Conservation (phyloP, 2,329 filamentous ascomycete species). For the Blastomyces gilchristii region DNA sequence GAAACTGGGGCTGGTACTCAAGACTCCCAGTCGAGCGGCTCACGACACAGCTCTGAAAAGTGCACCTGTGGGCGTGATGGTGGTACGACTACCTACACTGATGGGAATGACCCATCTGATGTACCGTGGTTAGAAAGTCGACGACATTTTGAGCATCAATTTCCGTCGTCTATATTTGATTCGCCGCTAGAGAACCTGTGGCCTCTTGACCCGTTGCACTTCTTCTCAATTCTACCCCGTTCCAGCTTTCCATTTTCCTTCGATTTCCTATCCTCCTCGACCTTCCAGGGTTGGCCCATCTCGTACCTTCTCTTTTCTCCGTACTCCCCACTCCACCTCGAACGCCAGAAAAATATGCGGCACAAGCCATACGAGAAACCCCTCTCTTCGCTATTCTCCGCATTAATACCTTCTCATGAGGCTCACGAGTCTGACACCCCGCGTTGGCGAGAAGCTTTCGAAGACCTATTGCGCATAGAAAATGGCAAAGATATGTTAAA, state of each 20-base stretch:
- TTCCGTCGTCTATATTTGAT: conserved; percentile 25
- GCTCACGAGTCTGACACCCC: conserved; percentile 27
- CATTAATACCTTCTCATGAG: conserved; percentile 24
- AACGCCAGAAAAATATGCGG: conserved; percentile 33
- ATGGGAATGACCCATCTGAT: conserved; percentile 14
- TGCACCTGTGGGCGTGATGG: conserved; percentile 6
- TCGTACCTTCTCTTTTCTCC: conserved; percentile 38
- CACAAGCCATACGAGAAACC: conserved; percentile 19
- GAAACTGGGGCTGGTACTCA: conserved; percentile 9
- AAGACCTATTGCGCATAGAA: conserved; percentile 46
- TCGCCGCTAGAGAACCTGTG: conserved; percentile 27
- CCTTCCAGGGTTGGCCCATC: conserved; percentile 31
- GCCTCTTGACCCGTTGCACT: conserved; percentile 24
- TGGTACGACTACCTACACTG: not conserved
- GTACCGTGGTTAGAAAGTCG: conserved; percentile 21
- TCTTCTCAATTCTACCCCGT: conserved; percentile 23
- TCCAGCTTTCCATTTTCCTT: conserved; percentile 24
- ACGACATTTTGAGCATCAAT: conserved; percentile 15
- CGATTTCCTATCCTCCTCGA: conserved; percentile 27
- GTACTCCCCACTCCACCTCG: conserved; percentile 48
- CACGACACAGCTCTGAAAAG: not conserved
- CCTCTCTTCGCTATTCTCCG: conserved; percentile 28
- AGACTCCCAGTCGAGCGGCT: not conserved
- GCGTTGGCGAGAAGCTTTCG: conserved; percentile 49
- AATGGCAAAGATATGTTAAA: conserved; percentile 37